Evolutionary conservation across 208 protist species (phyloP).

Genomic region (Acanthamoeba culbertsoni): DNA sequence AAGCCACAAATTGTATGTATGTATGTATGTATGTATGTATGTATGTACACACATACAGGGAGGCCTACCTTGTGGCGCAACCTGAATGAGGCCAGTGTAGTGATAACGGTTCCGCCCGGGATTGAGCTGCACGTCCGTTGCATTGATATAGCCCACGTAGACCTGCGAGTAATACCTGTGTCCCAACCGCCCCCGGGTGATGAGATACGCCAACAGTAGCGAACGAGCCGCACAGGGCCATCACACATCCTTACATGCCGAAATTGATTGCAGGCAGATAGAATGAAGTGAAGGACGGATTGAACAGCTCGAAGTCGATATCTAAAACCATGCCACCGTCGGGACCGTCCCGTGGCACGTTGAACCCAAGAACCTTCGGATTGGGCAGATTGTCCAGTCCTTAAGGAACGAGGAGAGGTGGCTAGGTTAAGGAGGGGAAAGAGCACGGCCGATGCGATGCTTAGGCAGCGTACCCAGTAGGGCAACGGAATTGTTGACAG

Average conservation of each 20-base stretch:
- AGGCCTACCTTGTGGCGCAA: not conserved
- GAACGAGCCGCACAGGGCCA: not conserved
- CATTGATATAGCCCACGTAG: conserved; percentile 46
- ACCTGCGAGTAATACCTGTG: not conserved
- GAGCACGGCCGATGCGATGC: not conserved
- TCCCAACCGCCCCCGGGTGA: not conserved
- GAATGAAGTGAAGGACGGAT: conserved; percentile 16
- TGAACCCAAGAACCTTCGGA: not conserved
- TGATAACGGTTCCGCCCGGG: not conserved
- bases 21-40: not conserved
- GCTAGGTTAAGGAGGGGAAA: too few relatives aligned
- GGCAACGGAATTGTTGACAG: not conserved
- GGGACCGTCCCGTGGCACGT: not conserved
- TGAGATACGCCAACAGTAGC: too few relatives aligned
- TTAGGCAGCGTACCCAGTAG: not conserved
- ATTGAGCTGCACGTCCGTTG: not conserved
- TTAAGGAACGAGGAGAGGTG: too few relatives aligned
- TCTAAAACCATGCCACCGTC: not conserved
- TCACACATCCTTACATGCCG: not conserved
- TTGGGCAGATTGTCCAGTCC: conserved; percentile 6
- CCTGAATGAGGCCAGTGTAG: not conserved
- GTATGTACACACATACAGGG: not conserved
- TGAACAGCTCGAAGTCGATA: not conserved
- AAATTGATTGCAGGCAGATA: not conserved
- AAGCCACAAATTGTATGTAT: not conserved